Evolutionary conservation across 768 basidiomycete genomes (phyloP).

Genomic region (Xerocomus brunneocitrinus): DNA sequence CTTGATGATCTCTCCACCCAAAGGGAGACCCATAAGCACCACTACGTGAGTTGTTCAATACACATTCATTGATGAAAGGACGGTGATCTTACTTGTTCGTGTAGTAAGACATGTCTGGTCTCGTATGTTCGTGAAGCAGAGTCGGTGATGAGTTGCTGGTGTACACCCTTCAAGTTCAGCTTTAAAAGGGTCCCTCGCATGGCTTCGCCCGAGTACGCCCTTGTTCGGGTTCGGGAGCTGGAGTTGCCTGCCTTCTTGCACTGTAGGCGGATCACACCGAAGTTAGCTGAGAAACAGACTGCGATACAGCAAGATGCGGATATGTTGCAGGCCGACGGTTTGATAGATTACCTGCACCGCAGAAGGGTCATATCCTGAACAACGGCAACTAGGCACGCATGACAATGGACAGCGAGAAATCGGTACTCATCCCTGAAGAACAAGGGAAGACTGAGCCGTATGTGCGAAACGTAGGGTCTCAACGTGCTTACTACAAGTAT

Average conservation of each 20-base stretch:
- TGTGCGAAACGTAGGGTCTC: background rate
- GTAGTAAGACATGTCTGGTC: slow-evolving; percentile 4
- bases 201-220: background rate
- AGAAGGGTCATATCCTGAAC: background rate
- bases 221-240: slow-evolving; percentile 10
- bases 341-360: slow-evolving; percentile 1
- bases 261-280: slow-evolving; percentile 5
- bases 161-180: background rate
- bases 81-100: slow-evolving; percentile 7
- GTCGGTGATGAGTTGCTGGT: background rate
- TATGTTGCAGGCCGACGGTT: background rate
- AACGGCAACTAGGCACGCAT: background rate
- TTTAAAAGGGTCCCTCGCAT: slow-evolving; percentile 8
- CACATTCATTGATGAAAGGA: background rate
- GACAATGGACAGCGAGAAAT: background rate
- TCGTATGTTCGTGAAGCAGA: background rate
- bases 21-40: background rate
- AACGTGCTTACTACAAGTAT: background rate
- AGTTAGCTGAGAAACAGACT: background rate
- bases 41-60: background rate
- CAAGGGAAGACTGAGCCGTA: background rate
- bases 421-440: background rate
- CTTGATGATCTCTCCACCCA: background rate
- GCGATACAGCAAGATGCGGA: slow-evolving; percentile 17
- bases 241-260: slow-evolving; percentile 1